A percentile compares a stretch with the other conserved stretches of the same genome.
These are phyloP conservation scores for Carex cristatella DNA, from an alignment of 176 grass and related monocot species.

Conservation along the genomic window DNA sequence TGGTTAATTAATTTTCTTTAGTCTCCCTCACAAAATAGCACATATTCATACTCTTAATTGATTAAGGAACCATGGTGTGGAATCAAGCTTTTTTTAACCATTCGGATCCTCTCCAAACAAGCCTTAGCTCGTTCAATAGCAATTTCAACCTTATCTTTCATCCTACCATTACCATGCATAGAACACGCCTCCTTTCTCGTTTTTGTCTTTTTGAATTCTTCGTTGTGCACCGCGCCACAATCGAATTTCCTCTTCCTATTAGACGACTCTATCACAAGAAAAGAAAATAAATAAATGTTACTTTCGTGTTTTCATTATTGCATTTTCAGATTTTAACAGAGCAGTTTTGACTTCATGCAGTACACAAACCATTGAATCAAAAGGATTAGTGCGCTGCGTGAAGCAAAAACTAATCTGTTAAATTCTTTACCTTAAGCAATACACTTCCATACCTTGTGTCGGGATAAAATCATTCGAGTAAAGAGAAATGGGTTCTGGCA, in stretches of 20 bases:
- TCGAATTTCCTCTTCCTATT: constrained; percentile 59
- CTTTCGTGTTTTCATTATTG: neutral
- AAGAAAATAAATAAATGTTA: neutral
- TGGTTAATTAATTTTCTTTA: neutral
- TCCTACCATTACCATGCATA: neutral
- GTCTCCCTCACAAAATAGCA: neutral
- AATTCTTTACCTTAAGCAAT: no score
- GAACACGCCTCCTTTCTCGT: neutral
- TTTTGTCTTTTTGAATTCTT: constrained; percentile 12
- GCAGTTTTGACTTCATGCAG: no score
- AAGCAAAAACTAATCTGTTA: no score
- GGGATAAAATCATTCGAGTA: neutral
- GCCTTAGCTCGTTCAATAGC: constrained; percentile 57
- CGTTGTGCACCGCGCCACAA: neutral
- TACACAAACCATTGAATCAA: no score
- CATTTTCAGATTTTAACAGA: neutral
- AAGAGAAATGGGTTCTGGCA: neutral
- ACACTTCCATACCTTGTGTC: neutral
- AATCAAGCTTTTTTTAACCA: constrained; percentile 45
- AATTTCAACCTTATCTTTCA: constrained; percentile 37
- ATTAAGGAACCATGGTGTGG: constrained; percentile 3
- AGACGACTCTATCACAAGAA: constrained; percentile 39
- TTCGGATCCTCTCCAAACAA: constrained; percentile 64
- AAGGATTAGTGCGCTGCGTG: no score
- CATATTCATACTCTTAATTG: neutral